Evolutionary conservation across 202 grass and related monocot genomes (phyloP).

Genomic region (Brachypodium distachyon): DNA sequence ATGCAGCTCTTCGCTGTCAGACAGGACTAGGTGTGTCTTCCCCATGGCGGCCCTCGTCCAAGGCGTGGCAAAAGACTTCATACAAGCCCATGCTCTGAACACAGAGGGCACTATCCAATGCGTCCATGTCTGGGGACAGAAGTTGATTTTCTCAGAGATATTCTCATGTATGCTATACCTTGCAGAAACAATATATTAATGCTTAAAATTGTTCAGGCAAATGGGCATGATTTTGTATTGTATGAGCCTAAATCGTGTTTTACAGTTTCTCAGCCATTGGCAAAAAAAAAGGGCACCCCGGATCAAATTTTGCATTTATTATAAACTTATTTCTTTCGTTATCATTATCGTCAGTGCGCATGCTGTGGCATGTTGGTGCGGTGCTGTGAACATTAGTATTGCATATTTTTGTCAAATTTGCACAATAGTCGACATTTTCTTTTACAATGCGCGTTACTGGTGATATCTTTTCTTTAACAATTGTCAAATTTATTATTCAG

Average conservation of each 20-base stretch:
- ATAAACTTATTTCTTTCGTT: neutral
- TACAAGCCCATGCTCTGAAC: neutral
- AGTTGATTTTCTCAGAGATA: neutral
- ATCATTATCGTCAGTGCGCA: neutral
- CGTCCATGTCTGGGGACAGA: neutral
- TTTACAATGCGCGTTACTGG: neutral
- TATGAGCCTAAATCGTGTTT: neutral
- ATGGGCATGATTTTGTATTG: neutral
- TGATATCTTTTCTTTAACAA: neutral
- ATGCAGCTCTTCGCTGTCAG: neutral
- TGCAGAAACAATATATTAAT: neutral
- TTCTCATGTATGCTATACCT: neutral
- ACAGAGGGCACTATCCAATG: neutral
- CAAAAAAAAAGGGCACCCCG: neutral
- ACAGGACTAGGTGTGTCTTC: neutral
- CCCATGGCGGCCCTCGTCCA: neutral
- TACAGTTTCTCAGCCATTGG: neutral
- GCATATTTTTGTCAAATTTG: neutral
- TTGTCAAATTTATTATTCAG: slow-evolving; percentile 20
- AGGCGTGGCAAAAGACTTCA: neutral
- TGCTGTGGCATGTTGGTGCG: neutral
- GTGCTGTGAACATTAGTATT: neutral
- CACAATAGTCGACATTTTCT: neutral
- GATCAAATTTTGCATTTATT: neutral
- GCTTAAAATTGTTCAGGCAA: neutral